Conservation (phyloP, 176 grass and related monocot genomes). For the Aegilops umbellulata region DNA sequence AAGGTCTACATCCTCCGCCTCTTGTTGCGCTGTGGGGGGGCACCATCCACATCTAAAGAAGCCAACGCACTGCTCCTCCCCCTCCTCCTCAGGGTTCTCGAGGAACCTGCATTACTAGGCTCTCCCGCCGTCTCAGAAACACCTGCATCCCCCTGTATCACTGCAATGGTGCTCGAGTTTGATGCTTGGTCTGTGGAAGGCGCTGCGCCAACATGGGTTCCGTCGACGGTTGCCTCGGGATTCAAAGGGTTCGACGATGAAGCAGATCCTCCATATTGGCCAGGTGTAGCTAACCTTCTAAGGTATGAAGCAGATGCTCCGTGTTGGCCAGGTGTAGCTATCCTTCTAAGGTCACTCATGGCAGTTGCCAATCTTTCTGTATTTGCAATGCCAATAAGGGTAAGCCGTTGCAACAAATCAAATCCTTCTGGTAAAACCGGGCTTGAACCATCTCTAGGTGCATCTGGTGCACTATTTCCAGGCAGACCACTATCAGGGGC, state of each 20-base stretch:
- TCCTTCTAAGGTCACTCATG: conserved; percentile 70
- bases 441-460: conserved; percentile 34
- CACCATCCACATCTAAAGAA: conserved; percentile 80
- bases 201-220: conserved; percentile 38
- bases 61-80: conserved; percentile 55
- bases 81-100: conserved; percentile 65
- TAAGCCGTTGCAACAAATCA: conserved; percentile 72
- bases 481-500: conserved; percentile 35
- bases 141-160: conserved; percentile 70
- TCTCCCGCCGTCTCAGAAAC: conserved; percentile 34
- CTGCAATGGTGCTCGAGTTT: conserved; percentile 83
- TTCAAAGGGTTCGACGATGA: conserved; percentile 55
- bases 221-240: conserved; percentile 35
- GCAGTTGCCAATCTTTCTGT: conserved; percentile 67
- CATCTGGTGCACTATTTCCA: conserved; percentile 44
- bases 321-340: conserved; percentile 52
- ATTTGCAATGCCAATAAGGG: conserved; percentile 57
- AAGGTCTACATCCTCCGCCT: conserved; percentile 68
- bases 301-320: conserved; percentile 68
- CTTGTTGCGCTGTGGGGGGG: conserved; percentile 52
- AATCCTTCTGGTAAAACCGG: conserved; percentile 57
- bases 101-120: conserved; percentile 65
- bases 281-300: conserved; percentile 64
- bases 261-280: conserved; percentile 56
- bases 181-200: conserved; percentile 78